Conservation (phyloP, 257 asterid genomes). For the Eustoma russellianum region DNA sequence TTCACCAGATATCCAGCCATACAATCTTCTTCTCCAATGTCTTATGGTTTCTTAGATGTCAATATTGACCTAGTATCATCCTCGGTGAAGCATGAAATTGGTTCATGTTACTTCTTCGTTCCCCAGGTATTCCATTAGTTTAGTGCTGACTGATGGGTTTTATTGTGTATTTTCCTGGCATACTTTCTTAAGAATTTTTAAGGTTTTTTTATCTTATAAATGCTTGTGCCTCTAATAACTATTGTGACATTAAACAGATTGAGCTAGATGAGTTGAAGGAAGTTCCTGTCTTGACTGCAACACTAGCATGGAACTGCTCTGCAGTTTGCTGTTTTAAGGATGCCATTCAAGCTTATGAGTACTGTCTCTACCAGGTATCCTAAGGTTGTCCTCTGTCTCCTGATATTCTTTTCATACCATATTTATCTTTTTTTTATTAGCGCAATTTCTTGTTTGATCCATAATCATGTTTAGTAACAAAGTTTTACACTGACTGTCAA, state of each 20-base stretch:
- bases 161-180: not conserved
- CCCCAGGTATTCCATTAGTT: constrained; percentile 51
- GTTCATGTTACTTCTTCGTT: constrained; percentile 58
- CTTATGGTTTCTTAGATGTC: constrained; percentile 67
- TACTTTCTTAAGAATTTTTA: not conserved
- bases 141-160: constrained; percentile 2
- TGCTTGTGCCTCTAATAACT: not conserved
- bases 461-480: no score
- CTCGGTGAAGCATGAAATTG: constrained; percentile 39
- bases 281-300: constrained; percentile 47
- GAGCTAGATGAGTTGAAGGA: constrained; percentile 67
- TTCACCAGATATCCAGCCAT: constrained; percentile 46
- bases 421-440: not conserved
- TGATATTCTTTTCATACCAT: not conserved
- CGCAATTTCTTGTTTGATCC: no score
- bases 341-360: constrained; percentile 44
- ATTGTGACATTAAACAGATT: constrained; percentile 37
- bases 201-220: not conserved
- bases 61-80: constrained; percentile 37
- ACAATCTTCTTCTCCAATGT: constrained; percentile 56
- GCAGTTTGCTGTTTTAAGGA: constrained; percentile 45
- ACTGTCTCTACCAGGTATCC: constrained; percentile 61
- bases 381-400: constrained; percentile 19
- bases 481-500: no score
- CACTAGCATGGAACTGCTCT: constrained; percentile 70